Evolutionary conservation across 2,329 filamentous ascomycete species (phyloP).

Genomic region (Graphium sp.): DNA sequence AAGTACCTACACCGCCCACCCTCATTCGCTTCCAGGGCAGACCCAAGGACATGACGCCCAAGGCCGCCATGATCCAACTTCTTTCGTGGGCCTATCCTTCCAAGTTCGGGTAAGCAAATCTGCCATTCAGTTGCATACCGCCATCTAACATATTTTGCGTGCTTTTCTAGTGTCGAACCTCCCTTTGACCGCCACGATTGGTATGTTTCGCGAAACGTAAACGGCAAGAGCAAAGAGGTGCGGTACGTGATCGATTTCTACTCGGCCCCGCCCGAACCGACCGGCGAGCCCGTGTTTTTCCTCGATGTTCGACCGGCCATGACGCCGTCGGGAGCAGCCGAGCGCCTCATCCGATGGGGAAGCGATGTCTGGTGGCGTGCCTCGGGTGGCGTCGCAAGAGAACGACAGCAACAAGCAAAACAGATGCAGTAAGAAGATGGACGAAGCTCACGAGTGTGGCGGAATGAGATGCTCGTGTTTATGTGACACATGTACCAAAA

Average conservation of each 20-base stretch:
- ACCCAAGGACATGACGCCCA: conserved; percentile 79
- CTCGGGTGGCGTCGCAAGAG: conserved; percentile 50
- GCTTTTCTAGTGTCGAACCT: conserved; percentile 45
- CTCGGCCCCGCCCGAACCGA: conserved; percentile 62
- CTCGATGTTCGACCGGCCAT: conserved; percentile 86
- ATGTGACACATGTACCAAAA: too few relatives aligned
- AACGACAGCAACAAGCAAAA: conserved; percentile 12
- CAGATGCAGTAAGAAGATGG: too few relatives aligned
- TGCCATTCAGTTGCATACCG: conserved; percentile 2
- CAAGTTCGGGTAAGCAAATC: conserved; percentile 50
- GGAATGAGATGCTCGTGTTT: too few relatives aligned
- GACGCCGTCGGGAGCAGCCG: conserved; percentile 61
- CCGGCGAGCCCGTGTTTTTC: conserved; percentile 86
- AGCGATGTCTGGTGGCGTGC: conserved; percentile 91
- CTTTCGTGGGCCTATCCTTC: conserved; percentile 65
- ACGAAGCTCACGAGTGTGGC: too few relatives aligned
- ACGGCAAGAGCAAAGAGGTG: conserved; percentile 57
- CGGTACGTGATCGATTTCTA: conserved; percentile 98
- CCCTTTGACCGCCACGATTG: conserved; percentile 97
- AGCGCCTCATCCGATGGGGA: conserved; percentile 76
- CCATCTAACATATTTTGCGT: conserved; percentile 7
- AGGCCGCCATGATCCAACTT: conserved; percentile 69
- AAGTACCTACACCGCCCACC: conserved; percentile 46
- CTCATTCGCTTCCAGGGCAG: conserved; percentile 79
- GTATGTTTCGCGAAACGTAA: conserved; percentile 63